Percentiles rank a stretch among this genome's conserved stretches.
phyloP scores from a whole-genome alignment of 805 yeast genomes.

The Teunomyces barrocoloradensis region DNA sequence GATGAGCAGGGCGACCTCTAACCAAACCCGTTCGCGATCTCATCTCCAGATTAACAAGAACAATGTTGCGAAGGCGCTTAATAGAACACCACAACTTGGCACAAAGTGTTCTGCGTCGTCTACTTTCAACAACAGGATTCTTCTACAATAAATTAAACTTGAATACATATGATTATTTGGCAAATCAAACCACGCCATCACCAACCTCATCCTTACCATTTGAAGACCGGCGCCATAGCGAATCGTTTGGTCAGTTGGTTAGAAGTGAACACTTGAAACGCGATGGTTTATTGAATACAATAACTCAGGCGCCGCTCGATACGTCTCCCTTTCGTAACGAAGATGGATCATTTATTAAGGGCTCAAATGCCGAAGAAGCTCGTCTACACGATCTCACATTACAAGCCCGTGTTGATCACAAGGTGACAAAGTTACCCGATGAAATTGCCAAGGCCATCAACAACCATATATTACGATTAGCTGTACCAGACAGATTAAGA shows the following conservation, averaged over 20 bases:
- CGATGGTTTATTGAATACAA: conserved; percentile 7
- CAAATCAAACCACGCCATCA: neutral
- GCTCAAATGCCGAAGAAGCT: conserved; percentile 47
- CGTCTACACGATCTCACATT: conserved; percentile 59
- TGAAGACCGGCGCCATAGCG: conserved; percentile 19
- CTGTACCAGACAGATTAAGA: conserved; percentile 63
- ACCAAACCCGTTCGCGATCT: too few species aligned
- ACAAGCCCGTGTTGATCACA: conserved; percentile 51
- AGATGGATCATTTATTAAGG: conserved; percentile 43
- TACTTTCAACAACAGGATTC: neutral
- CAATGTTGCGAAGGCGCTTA: neutral
- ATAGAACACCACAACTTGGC: neutral
- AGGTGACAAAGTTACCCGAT: conserved; percentile 54
- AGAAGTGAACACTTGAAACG: conserved; percentile 15
- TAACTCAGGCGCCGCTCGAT: neutral
- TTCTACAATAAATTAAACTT: neutral
- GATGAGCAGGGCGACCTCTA: too few species aligned
- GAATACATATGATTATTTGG: conserved; percentile 2
- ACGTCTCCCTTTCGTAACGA: conserved; percentile 35
- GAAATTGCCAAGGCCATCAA: conserved; percentile 57
- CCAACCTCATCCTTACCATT: conserved; percentile 12
- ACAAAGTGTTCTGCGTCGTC: neutral
- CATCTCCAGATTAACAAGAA: neutral
- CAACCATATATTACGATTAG: conserved; percentile 58
- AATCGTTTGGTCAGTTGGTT: conserved; percentile 24